Percentiles rank a stretch among this genome's conserved stretches.
These are phyloP conservation scores for Laburnicola sp. DNA, from an alignment of 2,329 filamentous ascomycete species.

Conservation along the genomic window DNA sequence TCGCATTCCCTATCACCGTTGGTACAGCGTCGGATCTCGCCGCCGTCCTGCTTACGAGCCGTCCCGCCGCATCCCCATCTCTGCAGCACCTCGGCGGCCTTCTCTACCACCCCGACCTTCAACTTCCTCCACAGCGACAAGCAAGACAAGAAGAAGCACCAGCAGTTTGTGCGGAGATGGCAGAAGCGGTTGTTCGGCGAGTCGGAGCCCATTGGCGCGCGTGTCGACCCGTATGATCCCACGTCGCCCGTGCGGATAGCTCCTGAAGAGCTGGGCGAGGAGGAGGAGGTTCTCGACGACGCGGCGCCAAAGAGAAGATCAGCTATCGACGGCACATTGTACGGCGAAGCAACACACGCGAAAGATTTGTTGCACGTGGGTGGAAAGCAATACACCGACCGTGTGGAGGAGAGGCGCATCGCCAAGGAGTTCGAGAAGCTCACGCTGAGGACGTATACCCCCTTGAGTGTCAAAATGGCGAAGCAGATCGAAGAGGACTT, in stretches of 20 bases:
- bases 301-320: neutral
- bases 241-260: constrained; percentile 42
- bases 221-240: constrained; percentile 44
- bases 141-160: constrained; percentile 43
- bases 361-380: constrained; percentile 60
- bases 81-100: constrained; percentile 27
- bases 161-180: constrained; percentile 41
- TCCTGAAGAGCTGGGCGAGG: constrained; percentile 42
- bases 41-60: constrained; percentile 19
- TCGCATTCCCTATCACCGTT: constrained; percentile 20
- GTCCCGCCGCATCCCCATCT: constrained; percentile 14
- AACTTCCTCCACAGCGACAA: constrained; percentile 31
- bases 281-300: constrained; percentile 37
- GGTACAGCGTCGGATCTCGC: constrained; percentile 18
- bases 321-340: constrained; percentile 1
- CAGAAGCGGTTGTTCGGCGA: constrained; percentile 43
- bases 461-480: constrained; percentile 34
- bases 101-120: constrained; percentile 35
- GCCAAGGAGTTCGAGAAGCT: constrained; percentile 42
- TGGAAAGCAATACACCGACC: constrained; percentile 48
- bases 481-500: constrained; percentile 33
- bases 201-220: constrained; percentile 42
- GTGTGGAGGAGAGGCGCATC: constrained; percentile 34
- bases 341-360: constrained; percentile 42
- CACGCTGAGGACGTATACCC: constrained; percentile 38